Percentiles rank a stretch among this genome's conserved stretches.
phyloP scores from a whole-genome alignment of 2,329 filamentous ascomycete genomes.

The Colletotrichum sp. region DNA sequence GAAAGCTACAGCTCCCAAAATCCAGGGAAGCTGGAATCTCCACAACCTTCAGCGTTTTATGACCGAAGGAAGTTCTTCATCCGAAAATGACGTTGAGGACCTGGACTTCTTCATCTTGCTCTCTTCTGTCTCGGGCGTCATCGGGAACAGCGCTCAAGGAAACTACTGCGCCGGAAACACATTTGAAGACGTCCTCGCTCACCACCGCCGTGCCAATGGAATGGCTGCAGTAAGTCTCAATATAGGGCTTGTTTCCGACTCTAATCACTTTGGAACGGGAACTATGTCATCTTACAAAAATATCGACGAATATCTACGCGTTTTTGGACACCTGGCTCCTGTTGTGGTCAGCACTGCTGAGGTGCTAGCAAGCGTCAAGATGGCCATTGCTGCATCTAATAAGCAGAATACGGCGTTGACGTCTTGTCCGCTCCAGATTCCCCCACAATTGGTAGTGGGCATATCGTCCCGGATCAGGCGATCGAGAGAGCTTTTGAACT shows the following conservation, averaged over 20 bases:
- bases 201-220: background rate
- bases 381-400: background rate
- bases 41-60: background rate
- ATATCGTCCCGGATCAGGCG: constrained; percentile 21
- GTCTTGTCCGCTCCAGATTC: background rate
- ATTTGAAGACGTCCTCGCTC: constrained; percentile 22
- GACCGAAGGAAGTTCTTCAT: background rate
- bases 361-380: background rate
- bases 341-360: background rate
- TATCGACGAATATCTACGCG: constrained; percentile 49
- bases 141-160: constrained; percentile 19
- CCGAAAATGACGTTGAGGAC: background rate
- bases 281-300: constrained; percentile 51
- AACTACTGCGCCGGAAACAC: constrained; percentile 25
- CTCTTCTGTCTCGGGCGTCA: constrained; percentile 23
- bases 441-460: constrained; percentile 24
- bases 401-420: background rate
- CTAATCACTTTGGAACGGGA: constrained; percentile 54
- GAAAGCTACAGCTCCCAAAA: constrained; percentile 20
- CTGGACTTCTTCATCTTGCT: constrained; percentile 24
- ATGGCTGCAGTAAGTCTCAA: background rate
- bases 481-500: constrained; percentile 46
- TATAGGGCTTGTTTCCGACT: constrained; percentile 20
- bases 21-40: constrained; percentile 20
- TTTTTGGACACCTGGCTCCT: background rate